phyloP scores from a whole-genome alignment of 495 filamentous ascomycete genomes.

The Apodospora peruviana region DNA sequence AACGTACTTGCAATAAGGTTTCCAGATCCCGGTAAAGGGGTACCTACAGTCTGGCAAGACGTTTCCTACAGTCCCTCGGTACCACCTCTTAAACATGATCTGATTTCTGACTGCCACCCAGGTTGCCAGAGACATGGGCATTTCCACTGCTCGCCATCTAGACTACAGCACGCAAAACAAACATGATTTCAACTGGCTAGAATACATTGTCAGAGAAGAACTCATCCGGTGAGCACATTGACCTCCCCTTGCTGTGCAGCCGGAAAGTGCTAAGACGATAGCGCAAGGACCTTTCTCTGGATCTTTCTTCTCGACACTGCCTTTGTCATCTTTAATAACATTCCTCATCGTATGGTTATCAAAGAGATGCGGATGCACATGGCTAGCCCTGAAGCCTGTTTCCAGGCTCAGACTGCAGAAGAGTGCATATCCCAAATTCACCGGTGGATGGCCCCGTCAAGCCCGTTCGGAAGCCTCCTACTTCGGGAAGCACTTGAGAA shows the following conservation, averaged over 20 bases:
- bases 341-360: conserved; percentile 29
- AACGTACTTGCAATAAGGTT: too few relatives aligned
- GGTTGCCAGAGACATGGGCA: conserved; percentile 23
- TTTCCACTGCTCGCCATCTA: conserved; percentile 19
- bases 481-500: conserved; percentile 24
- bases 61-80: too few relatives aligned
- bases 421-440: conserved; percentile 20
- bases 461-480: conserved; percentile 16
- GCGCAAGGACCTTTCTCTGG: conserved; percentile 18
- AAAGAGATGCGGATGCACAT: conserved; percentile 30
- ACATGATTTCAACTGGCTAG: conserved; percentile 23
- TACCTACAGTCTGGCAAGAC: too few relatives aligned
- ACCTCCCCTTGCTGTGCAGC: background rate
- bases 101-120: too few relatives aligned
- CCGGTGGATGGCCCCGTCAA: conserved; percentile 15
- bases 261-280: too few relatives aligned
- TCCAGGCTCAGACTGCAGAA: conserved; percentile 19
- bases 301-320: conserved; percentile 25
- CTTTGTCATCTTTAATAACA: conserved; percentile 30
- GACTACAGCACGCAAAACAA: conserved; percentile 17
- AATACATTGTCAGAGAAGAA: conserved; percentile 23
- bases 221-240: conserved; percentile 17
- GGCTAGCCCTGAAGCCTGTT: conserved; percentile 25
- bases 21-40: too few relatives aligned
- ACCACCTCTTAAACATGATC: too few relatives aligned